A percentile compares a stretch with the other conserved stretches of the same genome.
Conservation (phyloP, 805 yeast species). For the Candida quercuum region DNA sequence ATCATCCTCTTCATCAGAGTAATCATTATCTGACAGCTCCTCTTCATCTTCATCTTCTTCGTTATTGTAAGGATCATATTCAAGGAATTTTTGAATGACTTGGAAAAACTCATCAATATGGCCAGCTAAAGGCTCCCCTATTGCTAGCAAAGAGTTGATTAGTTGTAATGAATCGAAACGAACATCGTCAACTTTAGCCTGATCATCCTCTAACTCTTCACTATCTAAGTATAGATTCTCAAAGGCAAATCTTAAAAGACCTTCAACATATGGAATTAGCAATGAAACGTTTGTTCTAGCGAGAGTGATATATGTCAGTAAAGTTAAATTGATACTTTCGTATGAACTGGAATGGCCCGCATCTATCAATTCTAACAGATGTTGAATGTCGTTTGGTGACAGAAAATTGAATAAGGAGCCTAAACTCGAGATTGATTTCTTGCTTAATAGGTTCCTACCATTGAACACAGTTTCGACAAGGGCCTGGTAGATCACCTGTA, state of each 20-base stretch:
- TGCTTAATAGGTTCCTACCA: constrained; percentile 41
- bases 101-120: constrained; percentile 25
- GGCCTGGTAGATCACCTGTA: constrained; percentile 20
- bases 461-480: constrained; percentile 35
- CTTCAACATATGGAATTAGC: constrained; percentile 16
- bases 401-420: constrained; percentile 34
- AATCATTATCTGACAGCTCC: constrained; percentile 41
- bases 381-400: constrained; percentile 20
- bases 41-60: constrained; percentile 31
- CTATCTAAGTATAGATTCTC: constrained; percentile 23
- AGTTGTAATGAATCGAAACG: constrained; percentile 45
- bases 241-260: constrained; percentile 19
- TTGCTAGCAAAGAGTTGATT: constrained; percentile 34
- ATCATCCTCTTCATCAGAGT: constrained; percentile 34
- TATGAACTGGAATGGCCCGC: constrained; percentile 15
- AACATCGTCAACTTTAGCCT: constrained; percentile 37
- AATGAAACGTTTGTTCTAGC: constrained; percentile 24
- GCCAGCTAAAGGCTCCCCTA: constrained; percentile 29
- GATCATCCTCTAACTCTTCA: constrained; percentile 32
- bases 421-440: constrained; percentile 43
- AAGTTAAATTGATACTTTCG: constrained; percentile 14
- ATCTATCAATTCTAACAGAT: constrained; percentile 16
- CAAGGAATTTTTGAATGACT: constrained; percentile 27
- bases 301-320: constrained; percentile 20
- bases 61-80: constrained; percentile 43